Base-by-base conservation (phyloP, 257 asterid species). In the Solanum gracilifrons region DNA sequence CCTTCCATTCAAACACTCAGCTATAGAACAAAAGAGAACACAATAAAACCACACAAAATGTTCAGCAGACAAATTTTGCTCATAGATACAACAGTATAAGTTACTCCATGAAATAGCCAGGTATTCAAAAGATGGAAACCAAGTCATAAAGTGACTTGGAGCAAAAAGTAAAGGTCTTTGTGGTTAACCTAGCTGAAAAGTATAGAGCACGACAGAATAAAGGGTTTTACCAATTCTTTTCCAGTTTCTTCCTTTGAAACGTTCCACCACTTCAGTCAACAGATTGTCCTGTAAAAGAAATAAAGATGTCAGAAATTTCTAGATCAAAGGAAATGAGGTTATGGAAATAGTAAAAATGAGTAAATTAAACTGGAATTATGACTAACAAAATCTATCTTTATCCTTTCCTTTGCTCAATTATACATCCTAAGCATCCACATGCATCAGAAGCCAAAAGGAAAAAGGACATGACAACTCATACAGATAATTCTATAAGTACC, bases 201-300 rank as follows among this genome's bases (percentile, higher is more conserved):
- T 48, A 82, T 29, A 82, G 15, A 82, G 27, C 41, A 29, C 5
- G 85, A 48, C 7, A 37, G 51, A 20, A 46, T 16, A 27, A 64
- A 76, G 25, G 36, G 58, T 25, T 48, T 88, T 85, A 92, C 98
- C 97, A 89, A 95, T 95, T 88, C 51, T 91, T 87, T 95, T 95
- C 98, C 98, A 95, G 69, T 92, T 93, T 88, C 87, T 94, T n/a
- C 93, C 98, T 2, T 91, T 89, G 92, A 90, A 92, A 87, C 82
- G 88, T 75, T 86, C 87, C 83, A 95, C 98, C 43, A 91, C 91
- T 89, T 96, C 94, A 58, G 92, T 85, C 74, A 96, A 93, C 77
- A 87, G 91, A 84, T 90, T 89, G 88, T 96, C 98, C 98, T 96
- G 92, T 85, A 77, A 91, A 80, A 60, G 88, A 79, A 31, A 89